Evolutionary conservation across 2,329 filamentous ascomycete genomes (phyloP).

Genomic region (Phialocephala sp.): DNA sequence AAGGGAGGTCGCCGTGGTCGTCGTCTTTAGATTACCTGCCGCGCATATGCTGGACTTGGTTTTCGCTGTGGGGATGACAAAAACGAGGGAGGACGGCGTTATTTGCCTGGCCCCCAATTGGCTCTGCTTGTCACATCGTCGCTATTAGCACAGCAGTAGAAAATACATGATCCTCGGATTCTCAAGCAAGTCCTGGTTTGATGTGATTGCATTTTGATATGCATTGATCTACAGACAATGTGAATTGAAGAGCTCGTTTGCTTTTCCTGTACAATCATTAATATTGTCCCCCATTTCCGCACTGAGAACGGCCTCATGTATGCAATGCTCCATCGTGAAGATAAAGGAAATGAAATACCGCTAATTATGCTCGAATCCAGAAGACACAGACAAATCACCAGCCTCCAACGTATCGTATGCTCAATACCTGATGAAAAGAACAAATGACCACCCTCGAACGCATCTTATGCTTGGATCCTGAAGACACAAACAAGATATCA

Average conservation of each 20-base stretch:
- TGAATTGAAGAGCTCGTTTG: neutral
- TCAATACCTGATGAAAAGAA: neutral
- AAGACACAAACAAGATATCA: neutral
- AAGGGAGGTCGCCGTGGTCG: constrained; percentile 99
- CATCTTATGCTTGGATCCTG: constrained; percentile 16
- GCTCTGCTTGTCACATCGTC: constrained; percentile 55
- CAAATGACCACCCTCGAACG: neutral
- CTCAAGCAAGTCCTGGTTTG: constrained; percentile 10
- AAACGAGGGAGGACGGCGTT: constrained; percentile 73
- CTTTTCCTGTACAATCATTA: too few relatives aligned
- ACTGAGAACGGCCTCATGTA: neutral
- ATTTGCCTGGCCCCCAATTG: constrained; percentile 68
- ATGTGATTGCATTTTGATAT: constrained; percentile 13
- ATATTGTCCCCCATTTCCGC: neutral
- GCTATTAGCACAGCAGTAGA: constrained; percentile 42
- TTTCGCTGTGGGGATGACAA: constrained; percentile 69
- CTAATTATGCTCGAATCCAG: neutral
- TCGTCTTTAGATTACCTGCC: constrained; percentile 77
- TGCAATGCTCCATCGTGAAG: neutral
- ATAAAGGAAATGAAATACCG: neutral
- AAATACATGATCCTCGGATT: constrained; percentile 32
- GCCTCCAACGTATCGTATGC: neutral
- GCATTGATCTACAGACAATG: neutral
- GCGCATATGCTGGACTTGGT: constrained; percentile 43
- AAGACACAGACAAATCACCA: neutral